Evolutionary conservation across 768 basidiomycete species (phyloP), one percentile per base, ranked within the genome.

Genomic region (Vishniacozyma victoriae): DNA sequence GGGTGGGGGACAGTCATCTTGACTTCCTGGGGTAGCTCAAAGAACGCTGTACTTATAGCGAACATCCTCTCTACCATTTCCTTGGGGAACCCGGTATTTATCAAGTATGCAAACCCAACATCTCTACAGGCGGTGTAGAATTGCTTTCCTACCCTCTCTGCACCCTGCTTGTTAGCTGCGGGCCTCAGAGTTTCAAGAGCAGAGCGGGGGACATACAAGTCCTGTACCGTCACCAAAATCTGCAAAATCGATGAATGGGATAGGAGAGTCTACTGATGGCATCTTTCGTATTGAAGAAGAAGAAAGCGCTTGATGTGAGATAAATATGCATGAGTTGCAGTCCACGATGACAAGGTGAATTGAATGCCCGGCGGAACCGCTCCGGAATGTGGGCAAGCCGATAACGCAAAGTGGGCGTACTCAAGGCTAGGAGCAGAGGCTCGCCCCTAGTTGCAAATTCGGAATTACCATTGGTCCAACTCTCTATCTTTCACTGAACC

Each of bases 1-100:
- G 60, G 64, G 43, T 66, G 64, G 19, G 60, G 60, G 2, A 55
- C 61, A 25, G 43, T 48, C 57, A 57, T 50, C 50, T 66, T 66
- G 1, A 52, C 35, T 26, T 66, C 60, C 7, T 48, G 20, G 3
- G 64, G 58, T 1, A 66, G 46, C 5, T 22, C 52, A 37, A 63
- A 67, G 50, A 60, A 60, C 27, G 33, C 45, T 16, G 45, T 50
- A 49, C 50, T 50, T 37, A 41, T 49, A 4, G 22, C 59, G 39
- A 67, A 67, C 48, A 57, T 55, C 15, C 50, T 52, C 13, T 57
- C 55, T 25, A 67, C 44, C 16, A 18, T 7, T 2, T 50, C 39
- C 33, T 63, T 49, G 7, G 59, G 48, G 12, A 63, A 47, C 1
- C 58, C 47, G 27, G 50, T 44, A 16, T 53, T 52, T n/a, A 50